Conservation (phyloP, 192 early-diverging fungal species). For the Coemansia sp. region DNA sequence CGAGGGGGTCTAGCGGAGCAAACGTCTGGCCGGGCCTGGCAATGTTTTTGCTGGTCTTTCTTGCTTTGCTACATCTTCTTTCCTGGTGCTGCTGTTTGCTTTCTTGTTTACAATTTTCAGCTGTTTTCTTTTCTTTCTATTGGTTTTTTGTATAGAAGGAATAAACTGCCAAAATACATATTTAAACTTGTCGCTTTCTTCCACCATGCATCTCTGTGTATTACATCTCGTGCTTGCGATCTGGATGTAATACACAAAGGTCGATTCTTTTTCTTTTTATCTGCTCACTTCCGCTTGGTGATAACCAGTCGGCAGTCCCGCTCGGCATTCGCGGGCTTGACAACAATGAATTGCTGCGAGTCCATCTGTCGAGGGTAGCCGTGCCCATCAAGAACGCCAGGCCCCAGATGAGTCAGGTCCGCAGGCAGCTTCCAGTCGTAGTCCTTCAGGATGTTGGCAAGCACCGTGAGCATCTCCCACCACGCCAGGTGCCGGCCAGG, state of each 20-base stretch:
- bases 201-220: too few species aligned
- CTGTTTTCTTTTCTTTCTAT: conserved; percentile 1
- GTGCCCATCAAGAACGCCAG: conserved; percentile 28
- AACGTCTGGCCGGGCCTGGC: background rate
- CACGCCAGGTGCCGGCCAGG: conserved; percentile 35
- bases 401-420: conserved; percentile 39
- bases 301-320: conserved; percentile 30
- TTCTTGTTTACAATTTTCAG: too few species aligned
- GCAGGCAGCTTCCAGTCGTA: conserved; percentile 37
- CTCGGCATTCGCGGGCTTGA: conserved; percentile 30
- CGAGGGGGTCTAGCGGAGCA: background rate
- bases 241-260: too few species aligned
- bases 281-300: conserved; percentile 1
- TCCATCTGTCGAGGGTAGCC: conserved; percentile 44
- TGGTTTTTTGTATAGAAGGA: background rate
- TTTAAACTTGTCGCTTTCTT: too few species aligned
- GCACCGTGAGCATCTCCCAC: conserved; percentile 38
- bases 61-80: too few species aligned
- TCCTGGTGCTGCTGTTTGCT: background rate
- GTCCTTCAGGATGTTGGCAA: conserved; percentile 42
- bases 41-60: background rate
- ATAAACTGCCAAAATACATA: background rate
- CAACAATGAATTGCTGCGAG: conserved; percentile 37
- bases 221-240: too few species aligned
- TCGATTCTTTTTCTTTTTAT: background rate